Evolutionary conservation across 2,329 filamentous ascomycete species (phyloP).

Genomic region (Botrytis deweyae): DNA sequence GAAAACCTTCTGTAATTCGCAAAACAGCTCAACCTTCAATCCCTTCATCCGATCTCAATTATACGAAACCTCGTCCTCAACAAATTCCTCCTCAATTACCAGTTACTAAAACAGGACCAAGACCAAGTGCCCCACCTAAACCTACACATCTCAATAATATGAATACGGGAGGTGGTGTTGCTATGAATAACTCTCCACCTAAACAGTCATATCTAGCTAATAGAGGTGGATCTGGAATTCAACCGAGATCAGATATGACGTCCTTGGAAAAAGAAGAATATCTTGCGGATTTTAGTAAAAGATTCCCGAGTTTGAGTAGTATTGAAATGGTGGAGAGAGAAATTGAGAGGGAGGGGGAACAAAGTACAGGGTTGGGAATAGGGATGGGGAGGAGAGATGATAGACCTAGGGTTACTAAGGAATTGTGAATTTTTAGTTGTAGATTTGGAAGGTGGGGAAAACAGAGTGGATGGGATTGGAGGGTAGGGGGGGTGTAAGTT

Average conservation of each 20-base stretch:
- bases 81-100: conserved; percentile 29
- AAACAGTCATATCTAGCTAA: conserved; percentile 44
- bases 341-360: conserved; percentile 25
- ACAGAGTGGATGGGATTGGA: neutral
- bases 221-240: conserved; percentile 28
- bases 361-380: conserved; percentile 18
- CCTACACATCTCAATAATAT: conserved; percentile 60
- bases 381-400: conserved; percentile 20
- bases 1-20: conserved; percentile 38
- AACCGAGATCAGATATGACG: conserved; percentile 55
- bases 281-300: conserved; percentile 70
- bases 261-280: conserved; percentile 63
- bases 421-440: neutral
- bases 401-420: conserved; percentile 15
- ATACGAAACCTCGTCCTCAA: conserved; percentile 33
- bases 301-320: conserved; percentile 80
- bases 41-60: conserved; percentile 31
- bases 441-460: neutral
- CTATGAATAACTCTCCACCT: conserved; percentile 47
- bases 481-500: neutral
- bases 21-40: conserved; percentile 46
- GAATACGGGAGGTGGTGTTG: conserved; percentile 41
- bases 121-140: conserved; percentile 60
- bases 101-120: conserved; percentile 40
- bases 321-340: conserved; percentile 61